Evolutionary conservation across 2,329 filamentous ascomycete species (phyloP), one percentile per base, ranked within the genome.

Genomic region (Tympanopsis confertula): DNA sequence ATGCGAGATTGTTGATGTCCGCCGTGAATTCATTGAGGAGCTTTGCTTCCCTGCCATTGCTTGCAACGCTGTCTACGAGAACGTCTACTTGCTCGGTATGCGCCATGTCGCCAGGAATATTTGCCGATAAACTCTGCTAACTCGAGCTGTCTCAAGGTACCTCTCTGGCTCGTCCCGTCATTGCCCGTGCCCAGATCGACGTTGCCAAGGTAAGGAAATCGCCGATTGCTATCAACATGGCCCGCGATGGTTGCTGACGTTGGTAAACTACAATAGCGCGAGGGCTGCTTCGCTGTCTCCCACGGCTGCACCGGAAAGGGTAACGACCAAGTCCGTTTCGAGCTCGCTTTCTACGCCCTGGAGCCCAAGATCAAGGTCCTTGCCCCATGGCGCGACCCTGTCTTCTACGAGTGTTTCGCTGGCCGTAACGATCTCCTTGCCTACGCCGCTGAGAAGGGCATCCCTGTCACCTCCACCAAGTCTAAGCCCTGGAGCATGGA

Each of bases 391-490:
- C 63, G 82, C 47, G 59, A 80, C 43, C 76, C 78, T 28, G 68
- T 71, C 52, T 85, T 86, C 65, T 81, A 74, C 63, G 66, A 82
- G 45, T 68, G 70, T 43, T 86, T 85, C 70, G 69, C 50, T 61
- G 82, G 82, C 50, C 76, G 82, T 40, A 68, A 78, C 46, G 82
- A 83, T 54, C 71, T 87, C 35, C 70, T 87, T 36, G 73, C 85
- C 56, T 87, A 81, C 52, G 82, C 82, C 33, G 67, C 64, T 5
- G 57, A 73, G 56, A 70, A 74, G 47, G 71, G 71, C 54, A 84
- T 86, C 43, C 81, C 82, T 35, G 80, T 86, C 42, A 77, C 74
- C 20, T 79, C 74, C 49, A 84, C 80, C 47, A 83, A 83, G 63
- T 74, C 75, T 54, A 78, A 79, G 61, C 78, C 78, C 35, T 84